Evolutionary conservation across 1,139 yeast species (phyloP).

Genomic region (Saccharomyces hybrid): DNA sequence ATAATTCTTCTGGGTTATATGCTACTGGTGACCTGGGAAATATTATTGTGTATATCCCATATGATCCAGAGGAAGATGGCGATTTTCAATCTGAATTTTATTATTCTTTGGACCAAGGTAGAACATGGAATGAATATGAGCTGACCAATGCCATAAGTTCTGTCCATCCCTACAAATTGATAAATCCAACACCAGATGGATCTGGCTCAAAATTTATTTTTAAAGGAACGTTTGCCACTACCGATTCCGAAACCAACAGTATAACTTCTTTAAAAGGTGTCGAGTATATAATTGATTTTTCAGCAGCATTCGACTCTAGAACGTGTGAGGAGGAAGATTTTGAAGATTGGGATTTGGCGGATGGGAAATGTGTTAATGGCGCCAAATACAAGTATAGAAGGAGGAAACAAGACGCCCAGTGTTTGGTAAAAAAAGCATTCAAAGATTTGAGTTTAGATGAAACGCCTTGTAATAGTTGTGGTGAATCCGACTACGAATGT

Average conservation of each 20-base stretch:
- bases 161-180: slow-evolving; percentile 34
- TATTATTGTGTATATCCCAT: slow-evolving; percentile 50
- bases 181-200: slow-evolving; percentile 62
- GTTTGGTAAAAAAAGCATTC: slow-evolving; percentile 57
- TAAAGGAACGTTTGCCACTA: slow-evolving; percentile 38
- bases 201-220: slow-evolving; percentile 52
- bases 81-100: slow-evolving; percentile 33
- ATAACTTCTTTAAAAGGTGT: slow-evolving; percentile 1
- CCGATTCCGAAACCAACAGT: not conserved
- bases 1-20: slow-evolving; percentile 49
- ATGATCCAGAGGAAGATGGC: slow-evolving; percentile 25
- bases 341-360: slow-evolving; percentile 55
- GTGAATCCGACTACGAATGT: slow-evolving; percentile 70
- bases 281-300: slow-evolving; percentile 51
- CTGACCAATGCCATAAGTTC: slow-evolving; percentile 34
- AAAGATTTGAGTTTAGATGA: slow-evolving; percentile 51
- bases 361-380: slow-evolving; percentile 67
- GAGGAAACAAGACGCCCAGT: slow-evolving; percentile 60
- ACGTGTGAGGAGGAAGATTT: slow-evolving; percentile 50
- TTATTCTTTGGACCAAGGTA: slow-evolving; percentile 72
- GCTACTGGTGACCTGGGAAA: slow-evolving; percentile 81
- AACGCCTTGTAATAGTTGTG: slow-evolving; percentile 53
- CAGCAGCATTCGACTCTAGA: slow-evolving; percentile 46
- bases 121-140: slow-evolving; percentile 48
- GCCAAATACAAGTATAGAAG: slow-evolving; percentile 59